Percentiles rank a stretch among this genome's conserved stretches.
These are phyloP conservation scores for Ustilago nuda DNA, from an alignment of 1,284 basidiomycete species.

Conservation along the genomic window DNA sequence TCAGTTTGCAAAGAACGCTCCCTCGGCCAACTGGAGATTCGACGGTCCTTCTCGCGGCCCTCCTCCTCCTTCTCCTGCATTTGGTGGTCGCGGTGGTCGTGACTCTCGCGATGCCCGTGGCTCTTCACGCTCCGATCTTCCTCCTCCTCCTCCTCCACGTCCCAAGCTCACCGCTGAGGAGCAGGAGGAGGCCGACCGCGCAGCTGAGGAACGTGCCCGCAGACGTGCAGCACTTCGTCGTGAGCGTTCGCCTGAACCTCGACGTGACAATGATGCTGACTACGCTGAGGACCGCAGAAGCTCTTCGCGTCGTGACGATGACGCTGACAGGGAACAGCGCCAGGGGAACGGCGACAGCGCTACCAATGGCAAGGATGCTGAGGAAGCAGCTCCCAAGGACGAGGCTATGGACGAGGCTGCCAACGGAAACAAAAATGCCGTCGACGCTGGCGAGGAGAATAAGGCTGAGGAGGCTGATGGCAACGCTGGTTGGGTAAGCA, in stretches of 20 bases:
- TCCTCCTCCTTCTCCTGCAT: slow-evolving; percentile 46
- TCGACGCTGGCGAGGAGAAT: slow-evolving; percentile 18
- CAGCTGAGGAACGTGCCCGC: slow-evolving; percentile 51
- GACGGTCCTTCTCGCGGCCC: slow-evolving; percentile 52
- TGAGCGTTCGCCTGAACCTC: slow-evolving; percentile 44
- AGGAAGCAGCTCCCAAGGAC: slow-evolving; percentile 20
- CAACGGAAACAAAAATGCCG: slow-evolving; percentile 12
- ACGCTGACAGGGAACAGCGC: slow-evolving; percentile 32
- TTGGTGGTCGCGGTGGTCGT: slow-evolving; percentile 38
- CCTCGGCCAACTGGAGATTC: slow-evolving; percentile 57
- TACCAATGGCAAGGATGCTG: slow-evolving; percentile 19
- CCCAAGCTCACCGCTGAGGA: slow-evolving; percentile 39
- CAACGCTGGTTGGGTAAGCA: slow-evolving; percentile 20
- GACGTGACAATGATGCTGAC: slow-evolving; percentile 37
- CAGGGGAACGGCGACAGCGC: slow-evolving; percentile 34
- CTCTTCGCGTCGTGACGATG: slow-evolving; percentile 32
- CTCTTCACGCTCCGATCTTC: slow-evolving; percentile 18
- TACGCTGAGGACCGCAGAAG: slow-evolving; percentile 42
- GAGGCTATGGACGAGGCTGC: slow-evolving; percentile 14
- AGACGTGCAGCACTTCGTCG: slow-evolving; percentile 41
- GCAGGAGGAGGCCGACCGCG: slow-evolving; percentile 49
- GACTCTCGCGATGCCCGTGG: slow-evolving; percentile 34
- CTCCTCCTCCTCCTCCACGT: slow-evolving; percentile 29
- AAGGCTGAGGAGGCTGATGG: slow-evolving; percentile 13
- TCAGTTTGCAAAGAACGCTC: slow-evolving; percentile 63